Evolutionary conservation across 768 basidiomycete genomes (phyloP).

Genomic region (Phaeotremella fagi): DNA sequence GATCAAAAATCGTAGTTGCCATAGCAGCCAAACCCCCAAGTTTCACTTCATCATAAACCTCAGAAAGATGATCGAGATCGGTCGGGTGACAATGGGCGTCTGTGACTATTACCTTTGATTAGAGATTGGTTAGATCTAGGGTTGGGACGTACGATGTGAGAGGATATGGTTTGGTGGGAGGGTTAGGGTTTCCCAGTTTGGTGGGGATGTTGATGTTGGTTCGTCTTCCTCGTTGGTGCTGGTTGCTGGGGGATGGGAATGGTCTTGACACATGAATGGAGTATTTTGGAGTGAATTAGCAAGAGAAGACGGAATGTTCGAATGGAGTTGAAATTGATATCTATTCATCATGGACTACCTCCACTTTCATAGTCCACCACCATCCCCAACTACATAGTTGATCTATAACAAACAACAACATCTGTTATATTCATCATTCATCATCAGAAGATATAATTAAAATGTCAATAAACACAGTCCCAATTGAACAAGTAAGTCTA

Average conservation of each 20-base stretch:
- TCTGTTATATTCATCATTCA: no score
- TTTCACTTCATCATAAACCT: slow-evolving; percentile 56
- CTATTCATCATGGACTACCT: neutral
- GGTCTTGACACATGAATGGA: neutral
- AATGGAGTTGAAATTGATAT: neutral
- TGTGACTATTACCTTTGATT: no score
- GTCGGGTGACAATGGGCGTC: slow-evolving; percentile 94
- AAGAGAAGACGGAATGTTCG: neutral
- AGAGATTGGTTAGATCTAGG: neutral
- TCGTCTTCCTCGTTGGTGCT: neutral
- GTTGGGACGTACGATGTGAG: slow-evolving; percentile 14
- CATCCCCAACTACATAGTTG: neutral
- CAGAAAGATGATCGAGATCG: slow-evolving; percentile 57
- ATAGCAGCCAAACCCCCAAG: slow-evolving; percentile 75
- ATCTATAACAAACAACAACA: neutral
- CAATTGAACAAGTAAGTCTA: no score
- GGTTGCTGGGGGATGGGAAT: neutral
- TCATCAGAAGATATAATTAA: no score
- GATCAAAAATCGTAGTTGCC: slow-evolving; percentile 59
- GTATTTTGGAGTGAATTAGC: neutral
- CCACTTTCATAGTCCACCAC: neutral
- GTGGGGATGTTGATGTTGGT: no score
- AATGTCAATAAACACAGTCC: no score
- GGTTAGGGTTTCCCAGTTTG: slow-evolving; percentile 27
- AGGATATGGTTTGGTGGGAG: slow-evolving; percentile 22